These are phyloP conservation scores for Camellia oleifera DNA, from an alignment of 179 eudicot genomes.

Conservation along the genomic window DNA sequence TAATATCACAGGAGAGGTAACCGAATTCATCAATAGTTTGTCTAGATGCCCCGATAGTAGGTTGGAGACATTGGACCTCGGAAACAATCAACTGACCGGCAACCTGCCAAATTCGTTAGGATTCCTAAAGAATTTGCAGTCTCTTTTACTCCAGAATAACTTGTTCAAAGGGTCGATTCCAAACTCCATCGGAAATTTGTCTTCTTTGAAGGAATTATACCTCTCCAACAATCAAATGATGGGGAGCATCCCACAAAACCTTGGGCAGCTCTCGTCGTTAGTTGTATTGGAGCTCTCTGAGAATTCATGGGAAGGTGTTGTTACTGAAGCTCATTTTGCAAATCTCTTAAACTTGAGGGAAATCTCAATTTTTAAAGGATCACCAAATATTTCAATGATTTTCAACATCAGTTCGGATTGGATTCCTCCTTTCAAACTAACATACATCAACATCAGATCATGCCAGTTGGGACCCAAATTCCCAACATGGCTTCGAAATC, in stretches of 20 bases:
- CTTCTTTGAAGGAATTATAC: constrained; percentile 7
- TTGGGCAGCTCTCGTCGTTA: constrained; percentile 17
- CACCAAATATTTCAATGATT: constrained; percentile 10
- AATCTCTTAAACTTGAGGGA: constrained; percentile 19
- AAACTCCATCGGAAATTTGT: constrained; percentile 12
- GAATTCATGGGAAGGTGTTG: constrained; percentile 26
- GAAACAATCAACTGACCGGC: constrained; percentile 14
- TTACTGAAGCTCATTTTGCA: constrained; percentile 25
- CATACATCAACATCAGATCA: constrained; percentile 6
- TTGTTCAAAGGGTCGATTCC: constrained; percentile 24
- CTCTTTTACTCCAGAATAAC: constrained; percentile 12
- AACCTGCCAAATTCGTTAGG: constrained; percentile 15
- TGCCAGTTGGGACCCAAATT: constrained; percentile 31
- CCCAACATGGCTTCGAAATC: constrained; percentile 31
- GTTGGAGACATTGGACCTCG: constrained; percentile 16
- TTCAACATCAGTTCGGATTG: constrained; percentile 26
- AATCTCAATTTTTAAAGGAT: not conserved
- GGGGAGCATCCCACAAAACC: constrained; percentile 14
- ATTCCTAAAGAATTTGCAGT: not conserved
- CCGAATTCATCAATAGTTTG: constrained; percentile 7
- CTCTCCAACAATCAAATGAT: constrained; percentile 18
- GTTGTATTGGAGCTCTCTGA: constrained; percentile 9
- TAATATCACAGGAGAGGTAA: constrained; percentile 8
- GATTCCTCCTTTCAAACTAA: constrained; percentile 33
- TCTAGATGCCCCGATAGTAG: constrained; percentile 15